phyloP scores from a whole-genome alignment of 768 basidiomycete genomes.

The Rossbeevera mucosa region DNA sequence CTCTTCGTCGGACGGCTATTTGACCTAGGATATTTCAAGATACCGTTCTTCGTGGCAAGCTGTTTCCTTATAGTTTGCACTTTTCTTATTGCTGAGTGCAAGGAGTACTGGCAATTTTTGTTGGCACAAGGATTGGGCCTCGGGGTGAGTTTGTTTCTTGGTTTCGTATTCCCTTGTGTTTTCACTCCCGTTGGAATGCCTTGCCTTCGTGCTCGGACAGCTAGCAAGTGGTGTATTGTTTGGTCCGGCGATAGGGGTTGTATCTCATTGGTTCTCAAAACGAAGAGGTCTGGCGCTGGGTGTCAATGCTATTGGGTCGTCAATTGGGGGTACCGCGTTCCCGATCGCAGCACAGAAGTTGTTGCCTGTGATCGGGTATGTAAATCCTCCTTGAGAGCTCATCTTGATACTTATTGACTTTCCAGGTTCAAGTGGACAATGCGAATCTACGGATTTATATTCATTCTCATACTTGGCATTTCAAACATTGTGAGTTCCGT shows the following conservation, averaged over 20 bases:
- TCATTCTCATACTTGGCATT: constrained; percentile 47
- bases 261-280: constrained; percentile 73
- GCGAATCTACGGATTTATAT: constrained; percentile 63
- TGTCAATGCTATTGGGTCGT: constrained; percentile 62
- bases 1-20: constrained; percentile 65
- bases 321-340: constrained; percentile 63
- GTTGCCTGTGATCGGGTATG: constrained; percentile 52
- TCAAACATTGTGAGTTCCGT: constrained; percentile 47
- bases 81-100: constrained; percentile 67
- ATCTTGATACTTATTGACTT: neutral
- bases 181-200: neutral
- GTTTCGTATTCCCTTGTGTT: neutral
- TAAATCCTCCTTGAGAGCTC: neutral
- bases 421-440: constrained; percentile 72
- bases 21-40: constrained; percentile 64
- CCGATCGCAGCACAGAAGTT: constrained; percentile 59
- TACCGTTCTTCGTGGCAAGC: constrained; percentile 46
- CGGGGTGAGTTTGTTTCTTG: constrained; percentile 44
- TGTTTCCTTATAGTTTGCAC: constrained; percentile 49
- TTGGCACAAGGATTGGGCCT: constrained; percentile 66
- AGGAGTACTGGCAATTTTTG: constrained; percentile 67
- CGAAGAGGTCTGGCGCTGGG: constrained; percentile 56
- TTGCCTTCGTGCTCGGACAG: constrained; percentile 7
- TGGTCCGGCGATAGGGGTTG: constrained; percentile 52
- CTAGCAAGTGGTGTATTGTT: constrained; percentile 56